These are phyloP conservation scores for Boletellus deceptivus DNA, from an alignment of 1,284 basidiomycete genomes.

Conservation along the genomic window DNA sequence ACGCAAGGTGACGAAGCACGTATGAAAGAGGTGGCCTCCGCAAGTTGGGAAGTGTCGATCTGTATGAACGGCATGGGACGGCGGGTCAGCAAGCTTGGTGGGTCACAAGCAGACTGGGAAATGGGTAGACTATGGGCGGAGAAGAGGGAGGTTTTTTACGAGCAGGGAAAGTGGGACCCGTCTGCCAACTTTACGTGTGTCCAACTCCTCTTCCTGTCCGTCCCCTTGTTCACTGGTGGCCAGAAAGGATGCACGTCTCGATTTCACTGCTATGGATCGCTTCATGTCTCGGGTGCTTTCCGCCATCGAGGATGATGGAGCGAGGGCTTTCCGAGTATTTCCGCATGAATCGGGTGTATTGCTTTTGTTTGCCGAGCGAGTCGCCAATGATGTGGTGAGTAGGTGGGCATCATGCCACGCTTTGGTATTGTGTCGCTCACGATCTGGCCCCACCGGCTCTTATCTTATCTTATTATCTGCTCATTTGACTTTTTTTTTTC, in stretches of 20 bases:
- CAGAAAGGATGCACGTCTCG: constrained; percentile 28
- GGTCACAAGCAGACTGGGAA: constrained; percentile 70
- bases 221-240: constrained; percentile 2
- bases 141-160: constrained; percentile 92
- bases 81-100: constrained; percentile 27
- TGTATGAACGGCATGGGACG: constrained; percentile 35
- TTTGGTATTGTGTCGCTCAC: background rate
- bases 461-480: too few relatives aligned
- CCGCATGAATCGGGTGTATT: constrained; percentile 75
- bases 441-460: background rate
- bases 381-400: constrained; percentile 76
- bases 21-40: constrained; percentile 78
- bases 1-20: constrained; percentile 55
- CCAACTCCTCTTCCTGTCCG: background rate
- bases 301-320: constrained; percentile 72
- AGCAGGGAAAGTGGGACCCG: constrained; percentile 75
- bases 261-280: constrained; percentile 88
- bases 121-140: constrained; percentile 92
- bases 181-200: constrained; percentile 23
- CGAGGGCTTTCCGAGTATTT: constrained; percentile 82
- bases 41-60: constrained; percentile 80
- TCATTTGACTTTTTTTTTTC: too few relatives aligned
- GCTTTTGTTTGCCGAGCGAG: constrained; percentile 69
- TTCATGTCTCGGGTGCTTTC: constrained; percentile 77
- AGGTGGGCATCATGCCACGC: background rate